Evolutionary conservation across 2,329 filamentous ascomycete genomes (phyloP).

Genomic region (Xylariaceae sp.): DNA sequence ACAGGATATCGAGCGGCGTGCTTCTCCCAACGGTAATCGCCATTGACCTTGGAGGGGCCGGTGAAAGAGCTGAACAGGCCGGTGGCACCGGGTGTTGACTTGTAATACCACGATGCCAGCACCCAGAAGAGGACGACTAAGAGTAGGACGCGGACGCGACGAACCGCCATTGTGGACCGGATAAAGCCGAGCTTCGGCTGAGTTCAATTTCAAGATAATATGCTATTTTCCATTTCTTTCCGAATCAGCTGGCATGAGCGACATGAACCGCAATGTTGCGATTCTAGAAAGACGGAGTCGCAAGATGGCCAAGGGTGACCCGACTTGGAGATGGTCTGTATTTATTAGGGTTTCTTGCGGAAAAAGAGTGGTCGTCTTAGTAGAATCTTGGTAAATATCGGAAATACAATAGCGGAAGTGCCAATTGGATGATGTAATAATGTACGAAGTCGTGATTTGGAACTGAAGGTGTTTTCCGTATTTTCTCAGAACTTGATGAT

Average conservation of each 20-base stretch:
- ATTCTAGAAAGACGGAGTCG: too few species aligned
- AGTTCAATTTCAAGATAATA: background rate
- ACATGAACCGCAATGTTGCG: too few species aligned
- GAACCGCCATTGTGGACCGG: conserved; percentile 27
- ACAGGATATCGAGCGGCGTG: conserved; percentile 36
- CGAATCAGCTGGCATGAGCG: background rate
- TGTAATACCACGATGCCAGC: conserved; percentile 33
- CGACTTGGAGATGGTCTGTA: too few species aligned
- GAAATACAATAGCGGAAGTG: too few species aligned
- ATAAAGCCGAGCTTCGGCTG: conserved; percentile 3
- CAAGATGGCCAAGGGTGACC: too few species aligned
- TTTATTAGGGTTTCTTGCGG: too few species aligned
- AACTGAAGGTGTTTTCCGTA: too few species aligned
- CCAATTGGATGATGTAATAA: too few species aligned
- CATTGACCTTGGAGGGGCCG: conserved; percentile 4
- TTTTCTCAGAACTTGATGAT: too few species aligned
- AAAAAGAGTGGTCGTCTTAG: too few species aligned
- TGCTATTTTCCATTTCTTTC: conserved; percentile 12
- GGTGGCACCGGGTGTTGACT: conserved; percentile 18
- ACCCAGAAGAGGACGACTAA: conserved; percentile 29
- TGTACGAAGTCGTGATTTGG: too few species aligned
- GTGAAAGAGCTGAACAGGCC: conserved; percentile 16
- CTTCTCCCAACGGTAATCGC: conserved; percentile 31
- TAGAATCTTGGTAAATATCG: too few species aligned
- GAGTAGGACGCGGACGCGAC: conserved; percentile 30